These are phyloP conservation scores for Rosa chinensis DNA, from an alignment of 306 rosid genomes.

Conservation along the genomic window DNA sequence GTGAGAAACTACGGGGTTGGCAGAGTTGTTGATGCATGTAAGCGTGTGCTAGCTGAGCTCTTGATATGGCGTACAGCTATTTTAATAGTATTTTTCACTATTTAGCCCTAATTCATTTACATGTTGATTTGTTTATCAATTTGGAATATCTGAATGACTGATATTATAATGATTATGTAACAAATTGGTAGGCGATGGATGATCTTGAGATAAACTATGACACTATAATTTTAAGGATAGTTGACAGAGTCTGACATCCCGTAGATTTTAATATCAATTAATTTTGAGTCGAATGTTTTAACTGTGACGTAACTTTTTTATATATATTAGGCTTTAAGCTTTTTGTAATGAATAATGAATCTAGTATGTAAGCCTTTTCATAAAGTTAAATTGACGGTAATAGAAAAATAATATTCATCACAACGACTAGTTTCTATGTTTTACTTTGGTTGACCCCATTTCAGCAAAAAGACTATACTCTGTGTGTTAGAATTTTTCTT, in stretches of 20 bases:
- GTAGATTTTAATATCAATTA: not conserved
- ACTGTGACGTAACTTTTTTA: too few relatives aligned
- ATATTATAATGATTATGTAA: not conserved
- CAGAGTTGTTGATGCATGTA: not conserved
- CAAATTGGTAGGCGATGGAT: not conserved
- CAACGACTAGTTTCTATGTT: not conserved
- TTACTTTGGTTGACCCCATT: not conserved
- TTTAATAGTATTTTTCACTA: not conserved
- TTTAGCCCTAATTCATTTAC: not conserved
- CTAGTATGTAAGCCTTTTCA: not conserved
- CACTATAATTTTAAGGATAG: not conserved
- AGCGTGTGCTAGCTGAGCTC: slow-evolving; percentile 6
- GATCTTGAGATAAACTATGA: not conserved
- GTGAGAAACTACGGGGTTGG: not conserved
- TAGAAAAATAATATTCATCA: too few relatives aligned
- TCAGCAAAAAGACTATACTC: not conserved
- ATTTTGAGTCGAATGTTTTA: not conserved
- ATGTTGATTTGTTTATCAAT: not conserved
- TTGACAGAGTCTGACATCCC: not conserved
- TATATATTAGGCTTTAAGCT: not conserved
- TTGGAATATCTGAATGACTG: not conserved
- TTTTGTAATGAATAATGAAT: not conserved
- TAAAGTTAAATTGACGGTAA: not conserved
- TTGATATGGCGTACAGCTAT: not conserved
- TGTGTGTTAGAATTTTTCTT: not conserved